A percentile compares a stretch with the other conserved stretches of the same genome.
phyloP scores from a whole-genome alignment of 2,329 filamentous ascomycete species.

The Aspergillus persii region DNA sequence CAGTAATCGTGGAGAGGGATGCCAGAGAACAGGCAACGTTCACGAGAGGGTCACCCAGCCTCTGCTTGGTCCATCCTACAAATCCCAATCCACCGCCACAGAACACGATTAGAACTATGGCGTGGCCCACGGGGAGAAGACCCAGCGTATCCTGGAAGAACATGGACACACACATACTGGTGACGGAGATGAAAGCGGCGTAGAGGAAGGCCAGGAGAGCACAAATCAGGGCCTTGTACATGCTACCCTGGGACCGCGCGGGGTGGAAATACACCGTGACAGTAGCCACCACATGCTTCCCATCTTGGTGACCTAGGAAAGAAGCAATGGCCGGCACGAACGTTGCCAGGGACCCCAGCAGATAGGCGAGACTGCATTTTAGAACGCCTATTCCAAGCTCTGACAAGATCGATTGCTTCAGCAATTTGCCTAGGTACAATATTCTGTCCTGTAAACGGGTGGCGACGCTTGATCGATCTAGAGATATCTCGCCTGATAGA shows the following conservation, averaged over 20 bases:
- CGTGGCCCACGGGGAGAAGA: constrained; percentile 70
- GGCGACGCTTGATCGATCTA: constrained; percentile 12
- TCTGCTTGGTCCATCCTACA: constrained; percentile 83
- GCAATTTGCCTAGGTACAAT: constrained; percentile 37
- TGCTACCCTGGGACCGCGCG: constrained; percentile 78
- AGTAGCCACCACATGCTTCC: constrained; percentile 91
- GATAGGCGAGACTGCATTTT: constrained; percentile 88
- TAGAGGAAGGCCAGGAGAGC: constrained; percentile 77
- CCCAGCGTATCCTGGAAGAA: constrained; percentile 69
- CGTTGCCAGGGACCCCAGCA: constrained; percentile 81
- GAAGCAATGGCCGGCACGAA: constrained; percentile 72
- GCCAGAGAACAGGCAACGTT: constrained; percentile 83
- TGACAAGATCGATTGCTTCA: constrained; percentile 64
- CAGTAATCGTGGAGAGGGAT: constrained; percentile 83
- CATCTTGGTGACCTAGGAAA: constrained; percentile 78
- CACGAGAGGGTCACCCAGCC: constrained; percentile 72
- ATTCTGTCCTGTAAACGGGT: constrained; percentile 25
- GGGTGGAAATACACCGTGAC: constrained; percentile 95
- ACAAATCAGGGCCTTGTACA: constrained; percentile 80
- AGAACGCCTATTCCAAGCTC: constrained; percentile 75
- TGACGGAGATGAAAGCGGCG: constrained; percentile 69
- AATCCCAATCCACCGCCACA: constrained; percentile 84
- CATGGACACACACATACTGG: constrained; percentile 85
- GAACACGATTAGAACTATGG: constrained; percentile 76
- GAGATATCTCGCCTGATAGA: constrained; percentile 26